These are phyloP conservation scores for Pulveroboletus ravenelii DNA, from an alignment of 768 basidiomycete genomes.

Conservation along the genomic window DNA sequence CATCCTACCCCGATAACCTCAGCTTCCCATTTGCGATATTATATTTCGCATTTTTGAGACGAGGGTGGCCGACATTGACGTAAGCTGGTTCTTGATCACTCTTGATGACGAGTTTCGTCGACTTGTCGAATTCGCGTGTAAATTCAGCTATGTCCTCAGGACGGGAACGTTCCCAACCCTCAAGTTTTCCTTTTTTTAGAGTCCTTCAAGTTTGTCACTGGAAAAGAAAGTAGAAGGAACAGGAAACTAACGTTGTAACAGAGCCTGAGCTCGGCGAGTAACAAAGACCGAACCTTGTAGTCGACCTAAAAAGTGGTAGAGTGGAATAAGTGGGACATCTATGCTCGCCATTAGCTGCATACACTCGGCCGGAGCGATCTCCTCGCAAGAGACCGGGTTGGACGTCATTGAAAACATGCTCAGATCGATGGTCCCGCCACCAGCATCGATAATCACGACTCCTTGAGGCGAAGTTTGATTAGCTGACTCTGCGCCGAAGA, in stretches of 20 bases:
- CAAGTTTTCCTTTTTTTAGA: slow-evolving; percentile 1
- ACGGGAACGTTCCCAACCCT: background rate
- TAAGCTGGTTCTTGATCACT: slow-evolving; percentile 6
- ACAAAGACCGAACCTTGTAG: slow-evolving; percentile 47
- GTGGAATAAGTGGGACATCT: background rate
- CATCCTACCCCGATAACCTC: slow-evolving; percentile 10
- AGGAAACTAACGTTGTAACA: slow-evolving; percentile 31
- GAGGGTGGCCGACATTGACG: slow-evolving; percentile 2
- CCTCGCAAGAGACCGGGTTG: slow-evolving; percentile 27
- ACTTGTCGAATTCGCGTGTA: slow-evolving; percentile 1
- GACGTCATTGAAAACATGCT: slow-evolving; percentile 32
- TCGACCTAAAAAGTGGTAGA: slow-evolving; percentile 28
- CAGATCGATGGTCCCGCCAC: slow-evolving; percentile 28
- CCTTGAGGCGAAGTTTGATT: slow-evolving; percentile 24
- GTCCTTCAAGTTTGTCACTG: background rate
- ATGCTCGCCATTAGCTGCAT: background rate
- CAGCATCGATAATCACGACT: slow-evolving; percentile 28
- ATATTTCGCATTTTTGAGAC: background rate
- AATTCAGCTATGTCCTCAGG: background rate
- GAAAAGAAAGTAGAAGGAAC: background rate
- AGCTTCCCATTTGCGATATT: slow-evolving; percentile 4
- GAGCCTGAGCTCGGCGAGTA: slow-evolving; percentile 33
- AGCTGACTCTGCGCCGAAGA: slow-evolving; percentile 6
- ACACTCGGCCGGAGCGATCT: slow-evolving; percentile 31
- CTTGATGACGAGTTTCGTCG: slow-evolving; percentile 5